Evolutionary conservation across 768 basidiomycete genomes (phyloP).

Genomic region (Lactifluus pinguis): DNA sequence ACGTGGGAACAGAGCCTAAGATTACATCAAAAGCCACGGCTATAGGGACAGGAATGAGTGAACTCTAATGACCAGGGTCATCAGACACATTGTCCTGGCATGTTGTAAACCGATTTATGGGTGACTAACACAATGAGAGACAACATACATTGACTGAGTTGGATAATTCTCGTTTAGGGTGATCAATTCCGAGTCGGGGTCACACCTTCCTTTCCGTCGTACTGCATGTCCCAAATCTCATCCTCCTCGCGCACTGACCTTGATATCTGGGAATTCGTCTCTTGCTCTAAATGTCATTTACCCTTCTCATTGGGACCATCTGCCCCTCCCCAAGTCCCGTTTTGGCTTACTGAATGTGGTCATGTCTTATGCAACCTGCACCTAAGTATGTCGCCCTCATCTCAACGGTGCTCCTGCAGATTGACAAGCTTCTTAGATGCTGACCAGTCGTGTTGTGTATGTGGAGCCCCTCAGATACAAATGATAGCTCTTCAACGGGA

Average conservation of each 20-base stretch:
- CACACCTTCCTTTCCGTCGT: not conserved
- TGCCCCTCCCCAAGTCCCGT: constrained; percentile 52
- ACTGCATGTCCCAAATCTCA: constrained; percentile 30
- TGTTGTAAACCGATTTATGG: too few relatives aligned
- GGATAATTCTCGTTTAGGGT: too few relatives aligned
- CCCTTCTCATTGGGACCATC: constrained; percentile 46
- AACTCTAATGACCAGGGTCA: too few relatives aligned
- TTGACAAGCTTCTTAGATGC: constrained; percentile 36
- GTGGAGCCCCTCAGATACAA: constrained; percentile 54
- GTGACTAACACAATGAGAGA: too few relatives aligned
- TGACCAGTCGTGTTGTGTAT: constrained; percentile 68
- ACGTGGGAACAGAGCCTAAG: too few relatives aligned
- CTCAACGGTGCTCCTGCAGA: not conserved
- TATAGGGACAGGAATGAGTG: too few relatives aligned
- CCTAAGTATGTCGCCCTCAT: constrained; percentile 45
- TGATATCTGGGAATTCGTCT: constrained; percentile 77
- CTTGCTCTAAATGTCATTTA: constrained; percentile 61
- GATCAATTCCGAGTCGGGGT: too few relatives aligned
- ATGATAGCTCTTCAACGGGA: constrained; percentile 66
- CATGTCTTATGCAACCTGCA: constrained; percentile 82
- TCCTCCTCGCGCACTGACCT: constrained; percentile 30
- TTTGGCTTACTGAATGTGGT: constrained; percentile 85
- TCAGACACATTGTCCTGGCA: too few relatives aligned
- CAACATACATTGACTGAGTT: too few relatives aligned
- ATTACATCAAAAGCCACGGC: too few relatives aligned